Evolutionary conservation across 2,329 filamentous ascomycete genomes (phyloP), one percentile per base, ranked within the genome.

Genomic region (Teratosphaeria destructans): DNA sequence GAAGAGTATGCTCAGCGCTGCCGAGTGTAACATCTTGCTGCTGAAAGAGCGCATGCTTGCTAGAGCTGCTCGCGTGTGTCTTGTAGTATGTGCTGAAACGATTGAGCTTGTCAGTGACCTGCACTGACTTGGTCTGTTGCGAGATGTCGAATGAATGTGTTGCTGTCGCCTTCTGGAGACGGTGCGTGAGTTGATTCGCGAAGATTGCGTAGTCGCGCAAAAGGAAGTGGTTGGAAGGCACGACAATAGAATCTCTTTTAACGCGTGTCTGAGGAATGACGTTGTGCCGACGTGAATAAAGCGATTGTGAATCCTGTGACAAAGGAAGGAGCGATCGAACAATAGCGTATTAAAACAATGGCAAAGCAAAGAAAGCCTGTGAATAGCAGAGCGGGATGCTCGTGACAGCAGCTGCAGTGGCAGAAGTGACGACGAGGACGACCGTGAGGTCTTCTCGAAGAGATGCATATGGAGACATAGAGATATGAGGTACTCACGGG

Each of bases 1-100:
- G 57, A 70, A 62, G 26, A 65, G 54, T 57, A 67, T 66, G 60
- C 66, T 65, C 59, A 72, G 67, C 64, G 67, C 70, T 57, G 67
- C 63, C 4, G 67, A 59, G 61, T 69, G 62, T 59, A 67, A 62
- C 62, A 56, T 60, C 23, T 63, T 58, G 66, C 65, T 66, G 66
- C 64, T 60, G 37, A 63, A 54, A 12, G 65, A 65, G 26, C 61
- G 57, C 68, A 70, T 71, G 27, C 53, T 66, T 58, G 61, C 54
- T 27, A 47, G 49, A 57, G 23, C 19, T n/a, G 53, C 16, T 54
- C 27, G n/a, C 16, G 39, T 6, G 39, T 11, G 37, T 35, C 35
- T 29, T 7, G 27, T 16, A 19, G 2, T 57, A 5, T 55, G 29
- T 29, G 52, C 55, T 60, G 58, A 56, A 62, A 34, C n/a, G 58